These are phyloP conservation scores for Scheffersomyces quercinus DNA, from an alignment of 1,139 yeast genomes.

Conservation along the genomic window DNA sequence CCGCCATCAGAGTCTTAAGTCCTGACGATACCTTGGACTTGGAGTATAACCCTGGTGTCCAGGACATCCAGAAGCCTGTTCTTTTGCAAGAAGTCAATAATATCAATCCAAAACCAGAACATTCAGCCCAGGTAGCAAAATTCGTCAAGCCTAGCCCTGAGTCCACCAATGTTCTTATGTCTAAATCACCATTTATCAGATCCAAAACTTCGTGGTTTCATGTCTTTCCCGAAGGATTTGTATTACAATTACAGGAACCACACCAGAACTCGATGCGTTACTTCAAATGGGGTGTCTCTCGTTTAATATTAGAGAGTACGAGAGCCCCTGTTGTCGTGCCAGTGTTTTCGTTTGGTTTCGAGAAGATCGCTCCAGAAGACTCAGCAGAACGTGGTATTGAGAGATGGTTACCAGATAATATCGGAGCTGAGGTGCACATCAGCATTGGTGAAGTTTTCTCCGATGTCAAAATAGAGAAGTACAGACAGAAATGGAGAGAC, in stretches of 20 bases:
- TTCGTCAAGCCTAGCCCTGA: conserved; percentile 32
- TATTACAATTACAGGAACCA: conserved; percentile 81
- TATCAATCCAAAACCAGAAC: conserved; percentile 8
- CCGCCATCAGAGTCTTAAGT: conserved; percentile 80
- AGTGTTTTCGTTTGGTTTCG: conserved; percentile 83
- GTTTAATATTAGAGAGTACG: conserved; percentile 79
- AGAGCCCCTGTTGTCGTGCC: conserved; percentile 89
- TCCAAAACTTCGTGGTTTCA: conserved; percentile 85
- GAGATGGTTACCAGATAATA: conserved; percentile 62
- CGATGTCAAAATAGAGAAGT: conserved; percentile 58
- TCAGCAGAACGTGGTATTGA: conserved; percentile 53
- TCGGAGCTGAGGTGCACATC: conserved; percentile 69
- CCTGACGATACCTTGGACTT: conserved; percentile 72
- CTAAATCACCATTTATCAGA: conserved; percentile 51
- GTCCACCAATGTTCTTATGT: conserved; percentile 34
- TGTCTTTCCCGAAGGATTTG: conserved; percentile 94
- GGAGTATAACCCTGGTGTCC: conserved; percentile 42
- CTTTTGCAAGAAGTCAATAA: conserved; percentile 36
- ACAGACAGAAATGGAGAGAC: conserved; percentile 66
- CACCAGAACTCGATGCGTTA: conserved; percentile 83
- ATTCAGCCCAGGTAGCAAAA: conserved; percentile 20
- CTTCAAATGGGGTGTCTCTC: conserved; percentile 93
- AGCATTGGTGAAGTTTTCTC: conserved; percentile 72
- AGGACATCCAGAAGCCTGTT: conserved; percentile 27
- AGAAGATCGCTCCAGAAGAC: conserved; percentile 82